Percentiles rank a stretch among this genome's conserved stretches.
phyloP scores from a whole-genome alignment of 225 moss, liverwort and hornwort genomes.

The Anthoceros angustus region DNA sequence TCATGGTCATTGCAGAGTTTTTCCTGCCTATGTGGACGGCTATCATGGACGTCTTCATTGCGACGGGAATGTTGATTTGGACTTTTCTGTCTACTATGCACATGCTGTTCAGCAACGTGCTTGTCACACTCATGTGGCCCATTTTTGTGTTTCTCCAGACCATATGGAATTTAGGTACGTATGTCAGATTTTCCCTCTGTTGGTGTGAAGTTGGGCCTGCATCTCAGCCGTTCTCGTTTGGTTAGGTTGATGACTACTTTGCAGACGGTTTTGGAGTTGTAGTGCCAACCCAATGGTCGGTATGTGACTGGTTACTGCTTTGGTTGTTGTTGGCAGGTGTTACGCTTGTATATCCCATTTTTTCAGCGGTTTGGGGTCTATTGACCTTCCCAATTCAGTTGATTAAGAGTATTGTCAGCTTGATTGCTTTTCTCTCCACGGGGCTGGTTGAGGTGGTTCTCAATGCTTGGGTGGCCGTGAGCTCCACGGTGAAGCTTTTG shows the following conservation, averaged over 20 bases:
- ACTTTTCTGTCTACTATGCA: conserved; percentile 20
- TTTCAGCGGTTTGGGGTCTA: conserved; percentile 38
- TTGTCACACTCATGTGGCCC: conserved; percentile 52
- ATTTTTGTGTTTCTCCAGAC: conserved; percentile 33
- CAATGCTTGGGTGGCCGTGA: conserved; percentile 15
- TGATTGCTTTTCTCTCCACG: conserved; percentile 28
- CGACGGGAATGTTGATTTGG: conserved; percentile 37
- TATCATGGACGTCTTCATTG: conserved; percentile 28
- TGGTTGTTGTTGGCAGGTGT: conserved; percentile 15
- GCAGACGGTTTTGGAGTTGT: neutral
- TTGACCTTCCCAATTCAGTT: conserved; percentile 50
- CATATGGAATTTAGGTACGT: conserved; percentile 53
- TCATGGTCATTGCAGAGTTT: conserved; percentile 38
- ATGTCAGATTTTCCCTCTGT: neutral
- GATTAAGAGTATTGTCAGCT: conserved; percentile 29
- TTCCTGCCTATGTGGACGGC: conserved; percentile 47
- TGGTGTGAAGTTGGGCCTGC: neutral
- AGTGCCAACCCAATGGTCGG: too few species aligned
- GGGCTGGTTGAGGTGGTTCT: conserved; percentile 19
- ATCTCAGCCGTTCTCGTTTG: neutral
- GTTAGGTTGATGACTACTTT: neutral
- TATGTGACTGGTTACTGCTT: neutral
- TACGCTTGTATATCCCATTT: conserved; percentile 51
- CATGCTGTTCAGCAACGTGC: conserved; percentile 25
- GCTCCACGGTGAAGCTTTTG: conserved; percentile 29